These are phyloP conservation scores for Eutypa lata DNA, from an alignment of 2,329 filamentous ascomycete species.

Conservation along the genomic window DNA sequence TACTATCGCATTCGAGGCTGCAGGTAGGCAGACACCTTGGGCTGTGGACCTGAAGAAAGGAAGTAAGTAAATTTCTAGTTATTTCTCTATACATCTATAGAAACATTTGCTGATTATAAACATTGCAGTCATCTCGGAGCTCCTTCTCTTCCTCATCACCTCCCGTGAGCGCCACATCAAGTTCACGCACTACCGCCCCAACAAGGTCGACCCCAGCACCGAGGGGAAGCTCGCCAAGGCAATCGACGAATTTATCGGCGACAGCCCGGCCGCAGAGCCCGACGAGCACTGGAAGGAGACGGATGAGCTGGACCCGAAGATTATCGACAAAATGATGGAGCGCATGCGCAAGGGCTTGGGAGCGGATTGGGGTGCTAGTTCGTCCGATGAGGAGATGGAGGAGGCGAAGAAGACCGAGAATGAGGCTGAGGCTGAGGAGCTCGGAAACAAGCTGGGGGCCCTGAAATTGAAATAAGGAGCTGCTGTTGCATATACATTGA, in stretches of 20 bases:
- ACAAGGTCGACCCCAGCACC: background rate
- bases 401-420: background rate
- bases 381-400: background rate
- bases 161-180: background rate
- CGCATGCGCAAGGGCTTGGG: background rate
- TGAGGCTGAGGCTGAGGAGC: background rate
- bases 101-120: background rate
- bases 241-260: background rate
- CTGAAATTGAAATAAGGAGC: too few species aligned
- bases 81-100: background rate
- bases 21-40: background rate
- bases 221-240: background rate
- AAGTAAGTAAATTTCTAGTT: background rate
- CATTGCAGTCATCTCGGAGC: background rate
- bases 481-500: too few species aligned
- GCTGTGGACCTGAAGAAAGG: too few species aligned
- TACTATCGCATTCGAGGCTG: background rate
- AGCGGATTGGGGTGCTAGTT: background rate
- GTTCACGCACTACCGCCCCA: background rate
- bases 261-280: background rate
- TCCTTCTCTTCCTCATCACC: background rate
- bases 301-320: background rate
- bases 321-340: background rate
- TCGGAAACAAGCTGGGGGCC: too few species aligned
- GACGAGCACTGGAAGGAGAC: background rate